Conservation (phyloP, 2,329 filamentous ascomycete species). For the Cercospora nicotianae region DNA sequence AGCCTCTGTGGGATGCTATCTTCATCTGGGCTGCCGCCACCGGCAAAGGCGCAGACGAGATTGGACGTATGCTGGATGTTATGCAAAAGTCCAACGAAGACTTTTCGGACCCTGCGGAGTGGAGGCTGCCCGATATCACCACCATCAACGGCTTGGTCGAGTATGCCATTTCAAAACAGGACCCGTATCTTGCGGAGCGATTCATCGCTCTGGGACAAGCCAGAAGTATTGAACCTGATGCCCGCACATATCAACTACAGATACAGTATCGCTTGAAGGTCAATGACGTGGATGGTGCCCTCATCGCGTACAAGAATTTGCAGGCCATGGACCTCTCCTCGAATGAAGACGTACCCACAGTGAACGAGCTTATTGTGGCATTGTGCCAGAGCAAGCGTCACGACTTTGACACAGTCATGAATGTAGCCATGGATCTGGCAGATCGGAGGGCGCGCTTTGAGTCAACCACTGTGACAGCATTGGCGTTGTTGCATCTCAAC, state of each 20-base stretch:
- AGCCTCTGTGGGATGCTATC: constrained; percentile 64
- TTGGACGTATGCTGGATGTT: constrained; percentile 69
- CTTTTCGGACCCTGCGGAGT: constrained; percentile 45
- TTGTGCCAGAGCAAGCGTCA: constrained; percentile 62
- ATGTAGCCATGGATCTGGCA: constrained; percentile 71
- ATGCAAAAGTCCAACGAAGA: constrained; percentile 50
- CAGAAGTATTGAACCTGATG: constrained; percentile 65
- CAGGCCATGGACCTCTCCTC: constrained; percentile 57
- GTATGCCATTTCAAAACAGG: constrained; percentile 67
- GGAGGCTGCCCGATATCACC: constrained; percentile 59
- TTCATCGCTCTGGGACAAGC: constrained; percentile 67
- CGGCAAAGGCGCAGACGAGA: constrained; percentile 69
- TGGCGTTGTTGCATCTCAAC: constrained; percentile 73
- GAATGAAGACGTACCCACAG: constrained; percentile 60
- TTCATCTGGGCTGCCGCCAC: constrained; percentile 74
- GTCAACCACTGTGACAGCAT: constrained; percentile 69
- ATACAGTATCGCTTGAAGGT: constrained; percentile 74
- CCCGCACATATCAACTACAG: constrained; percentile 69
- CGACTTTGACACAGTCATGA: constrained; percentile 69
- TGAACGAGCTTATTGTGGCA: constrained; percentile 71
- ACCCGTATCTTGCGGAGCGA: constrained; percentile 71
- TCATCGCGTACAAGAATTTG: constrained; percentile 63
- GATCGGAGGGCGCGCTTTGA: constrained; percentile 69
- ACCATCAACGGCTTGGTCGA: constrained; percentile 77
- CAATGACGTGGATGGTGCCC: constrained; percentile 69